phyloP scores from a whole-genome alignment of 2,329 filamentous ascomycete genomes.

The Neoascochyta sp. region DNA sequence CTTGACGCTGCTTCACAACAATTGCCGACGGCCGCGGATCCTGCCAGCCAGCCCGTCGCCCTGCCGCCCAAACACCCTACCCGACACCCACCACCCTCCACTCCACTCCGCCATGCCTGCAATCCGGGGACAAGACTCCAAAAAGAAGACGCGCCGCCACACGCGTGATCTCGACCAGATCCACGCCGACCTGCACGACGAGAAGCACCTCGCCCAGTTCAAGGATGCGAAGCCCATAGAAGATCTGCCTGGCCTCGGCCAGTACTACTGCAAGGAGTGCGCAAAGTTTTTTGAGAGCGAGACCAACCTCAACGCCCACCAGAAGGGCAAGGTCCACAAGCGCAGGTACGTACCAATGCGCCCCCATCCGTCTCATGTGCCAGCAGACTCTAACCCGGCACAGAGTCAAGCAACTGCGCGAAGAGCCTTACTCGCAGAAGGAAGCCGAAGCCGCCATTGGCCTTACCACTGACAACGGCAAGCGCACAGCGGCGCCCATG shows the following conservation, averaged over 20 bases:
- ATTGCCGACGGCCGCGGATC: conserved; percentile 29
- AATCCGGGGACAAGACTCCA: conserved; percentile 48
- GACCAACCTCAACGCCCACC: conserved; percentile 68
- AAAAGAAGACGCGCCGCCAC: conserved; percentile 47
- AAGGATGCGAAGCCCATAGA: conserved; percentile 75
- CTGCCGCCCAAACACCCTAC: too few species aligned
- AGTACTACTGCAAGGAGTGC: conserved; percentile 86
- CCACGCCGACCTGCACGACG: conserved; percentile 72
- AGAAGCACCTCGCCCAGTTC: conserved; percentile 76
- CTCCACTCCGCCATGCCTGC: conserved; percentile 45
- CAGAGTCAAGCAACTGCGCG: conserved; percentile 76
- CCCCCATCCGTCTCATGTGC: too few species aligned
- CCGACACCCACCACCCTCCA: conserved; percentile 14
- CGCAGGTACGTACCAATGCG: conserved; percentile 67
- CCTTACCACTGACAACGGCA: conserved; percentile 65
- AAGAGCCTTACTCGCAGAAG: conserved; percentile 82
- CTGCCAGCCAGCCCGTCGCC: too few species aligned
- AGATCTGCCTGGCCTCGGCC: conserved; percentile 82
- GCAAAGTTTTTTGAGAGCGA: conserved; percentile 95
- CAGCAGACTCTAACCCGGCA: too few species aligned
- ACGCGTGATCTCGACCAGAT: conserved; percentile 89
- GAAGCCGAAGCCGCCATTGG: conserved; percentile 79
- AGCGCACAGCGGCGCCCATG: conserved; percentile 32
- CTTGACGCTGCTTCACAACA: conserved; percentile 18
- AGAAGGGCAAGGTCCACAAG: conserved; percentile 89